A percentile compares a stretch with the other conserved stretches of the same genome.
These are phyloP conservation scores for Solanum clarkiae DNA, from an alignment of 257 asterid genomes.

Conservation along the genomic window DNA sequence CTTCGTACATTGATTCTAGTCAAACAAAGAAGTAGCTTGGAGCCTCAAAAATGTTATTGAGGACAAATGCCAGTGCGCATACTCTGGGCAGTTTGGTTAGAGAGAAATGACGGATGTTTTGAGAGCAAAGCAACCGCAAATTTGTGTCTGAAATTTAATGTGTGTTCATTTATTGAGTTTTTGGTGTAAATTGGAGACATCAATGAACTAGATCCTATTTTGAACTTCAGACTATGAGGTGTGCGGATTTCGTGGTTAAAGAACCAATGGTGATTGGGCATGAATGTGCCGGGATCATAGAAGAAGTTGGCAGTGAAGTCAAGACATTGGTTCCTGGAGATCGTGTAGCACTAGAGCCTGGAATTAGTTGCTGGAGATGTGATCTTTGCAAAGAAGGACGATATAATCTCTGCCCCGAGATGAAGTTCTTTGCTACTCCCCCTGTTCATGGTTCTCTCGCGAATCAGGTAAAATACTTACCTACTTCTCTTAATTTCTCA, in stretches of 20 bases:
- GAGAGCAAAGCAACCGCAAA: background rate
- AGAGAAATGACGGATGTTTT: background rate
- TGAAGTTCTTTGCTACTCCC: conserved; percentile 91
- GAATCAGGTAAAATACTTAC: conserved; percentile 37
- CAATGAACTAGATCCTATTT: background rate
- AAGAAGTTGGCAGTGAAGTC: conserved; percentile 67
- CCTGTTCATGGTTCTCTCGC: conserved; percentile 96
- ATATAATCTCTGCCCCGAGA: conserved; percentile 81
- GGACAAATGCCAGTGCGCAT: background rate
- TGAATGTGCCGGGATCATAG: conserved; percentile 85
- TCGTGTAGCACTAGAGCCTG: conserved; percentile 85
- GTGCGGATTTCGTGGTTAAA: conserved; percentile 69
- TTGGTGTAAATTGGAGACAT: background rate
- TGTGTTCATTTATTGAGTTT: background rate
- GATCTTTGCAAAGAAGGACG: conserved; percentile 69
- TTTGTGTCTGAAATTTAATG: background rate
- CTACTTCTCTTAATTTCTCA: background rate
- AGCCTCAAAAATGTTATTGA: background rate
- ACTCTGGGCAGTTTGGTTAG: background rate
- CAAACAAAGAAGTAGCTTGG: background rate
- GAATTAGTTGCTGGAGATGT: conserved; percentile 73
- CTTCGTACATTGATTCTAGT: background rate
- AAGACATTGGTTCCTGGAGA: conserved; percentile 58
- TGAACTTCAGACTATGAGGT: conserved; percentile 43
- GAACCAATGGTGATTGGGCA: conserved; percentile 98